These are phyloP conservation scores for Cyclotella sp. DNA, from an alignment of 108 stramenopile species.

Conservation along the genomic window DNA sequence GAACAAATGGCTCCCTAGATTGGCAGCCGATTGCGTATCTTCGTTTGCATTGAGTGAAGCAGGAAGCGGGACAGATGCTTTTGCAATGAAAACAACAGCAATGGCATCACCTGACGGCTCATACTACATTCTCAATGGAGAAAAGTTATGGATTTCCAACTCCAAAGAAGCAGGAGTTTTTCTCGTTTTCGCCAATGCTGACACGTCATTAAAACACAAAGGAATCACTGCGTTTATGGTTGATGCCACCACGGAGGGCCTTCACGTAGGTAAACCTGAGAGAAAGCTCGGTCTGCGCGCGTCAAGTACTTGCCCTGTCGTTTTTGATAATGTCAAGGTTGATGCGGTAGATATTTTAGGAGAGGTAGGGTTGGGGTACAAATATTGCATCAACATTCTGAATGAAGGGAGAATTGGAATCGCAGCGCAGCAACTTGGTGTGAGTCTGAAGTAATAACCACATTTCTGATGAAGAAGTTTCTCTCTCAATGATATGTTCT, in stretches of 20 bases:
- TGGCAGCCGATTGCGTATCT: constrained; percentile 87
- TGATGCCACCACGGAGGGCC: constrained; percentile 79
- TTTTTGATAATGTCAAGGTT: constrained; percentile 89
- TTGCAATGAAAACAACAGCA: constrained; percentile 91
- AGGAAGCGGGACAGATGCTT: constrained; percentile 92
- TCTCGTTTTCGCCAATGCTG: constrained; percentile 92
- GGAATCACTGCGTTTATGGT: constrained; percentile 97
- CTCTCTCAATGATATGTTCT: no score
- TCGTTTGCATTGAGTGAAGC: constrained; percentile 93
- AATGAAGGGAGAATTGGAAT: constrained; percentile 98
- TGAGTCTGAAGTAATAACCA: constrained; percentile 4
- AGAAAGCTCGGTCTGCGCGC: constrained; percentile 93
- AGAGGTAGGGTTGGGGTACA: constrained; percentile 91
- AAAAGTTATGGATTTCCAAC: constrained; percentile 96
- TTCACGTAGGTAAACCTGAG: constrained; percentile 88
- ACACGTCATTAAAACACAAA: constrained; percentile 86
- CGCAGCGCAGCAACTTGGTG: constrained; percentile 89
- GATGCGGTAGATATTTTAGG: constrained; percentile 80
- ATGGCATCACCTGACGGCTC: constrained; percentile 68
- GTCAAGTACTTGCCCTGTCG: constrained; percentile 90
- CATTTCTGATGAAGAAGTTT: no score
- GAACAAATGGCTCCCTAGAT: constrained; percentile 82
- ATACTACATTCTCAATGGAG: constrained; percentile 88
- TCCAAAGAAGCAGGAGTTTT: constrained; percentile 89
- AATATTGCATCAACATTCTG: constrained; percentile 95